Conservation (phyloP, 2,329 filamentous ascomycete species). For the Westerdykella aurantiaca region DNA sequence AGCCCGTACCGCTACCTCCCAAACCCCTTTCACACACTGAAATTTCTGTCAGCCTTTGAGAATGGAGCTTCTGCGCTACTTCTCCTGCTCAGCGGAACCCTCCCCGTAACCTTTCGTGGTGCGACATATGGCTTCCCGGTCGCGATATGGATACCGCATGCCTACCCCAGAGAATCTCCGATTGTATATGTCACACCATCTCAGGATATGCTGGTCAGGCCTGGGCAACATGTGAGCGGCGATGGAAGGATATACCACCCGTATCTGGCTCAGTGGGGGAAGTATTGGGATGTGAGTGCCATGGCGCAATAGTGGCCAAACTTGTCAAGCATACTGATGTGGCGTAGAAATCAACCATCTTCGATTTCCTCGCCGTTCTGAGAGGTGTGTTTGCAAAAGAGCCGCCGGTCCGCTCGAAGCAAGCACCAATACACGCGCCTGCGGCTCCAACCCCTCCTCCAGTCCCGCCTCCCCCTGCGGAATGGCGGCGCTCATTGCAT, state of each 20-base stretch:
- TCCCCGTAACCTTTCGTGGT: conserved; percentile 88
- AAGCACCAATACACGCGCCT: conserved; percentile 34
- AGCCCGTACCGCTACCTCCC: conserved; percentile 1
- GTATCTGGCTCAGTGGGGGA: conserved; percentile 82
- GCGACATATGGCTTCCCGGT: conserved; percentile 86
- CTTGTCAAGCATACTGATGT: conserved; percentile 7
- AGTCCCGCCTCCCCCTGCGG: conserved; percentile 65
- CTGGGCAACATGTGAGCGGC: conserved; percentile 89
- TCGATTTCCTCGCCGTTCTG: conserved; percentile 76
- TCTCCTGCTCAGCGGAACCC: conserved; percentile 75
- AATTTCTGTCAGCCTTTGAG: conserved; percentile 63
- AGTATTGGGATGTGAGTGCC: conserved; percentile 78
- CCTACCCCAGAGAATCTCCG: conserved; percentile 80
- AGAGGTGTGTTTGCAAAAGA: conserved; percentile 90
- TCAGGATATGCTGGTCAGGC: conserved; percentile 80
- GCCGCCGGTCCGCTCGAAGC: conserved; percentile 76
- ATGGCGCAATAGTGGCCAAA: not conserved
- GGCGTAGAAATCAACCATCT: conserved; percentile 69
- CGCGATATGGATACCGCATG: conserved; percentile 86
- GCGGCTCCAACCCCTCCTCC: conserved; percentile 48
- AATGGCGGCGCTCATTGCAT: conserved; percentile 38
- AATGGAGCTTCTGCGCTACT: conserved; percentile 82
- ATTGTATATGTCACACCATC: conserved; percentile 85
- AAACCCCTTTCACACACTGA: conserved; percentile 9
- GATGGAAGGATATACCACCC: conserved; percentile 95